Evolutionary conservation across 202 grass and related monocot genomes (phyloP).

Genomic region (Digitaria exilis): DNA sequence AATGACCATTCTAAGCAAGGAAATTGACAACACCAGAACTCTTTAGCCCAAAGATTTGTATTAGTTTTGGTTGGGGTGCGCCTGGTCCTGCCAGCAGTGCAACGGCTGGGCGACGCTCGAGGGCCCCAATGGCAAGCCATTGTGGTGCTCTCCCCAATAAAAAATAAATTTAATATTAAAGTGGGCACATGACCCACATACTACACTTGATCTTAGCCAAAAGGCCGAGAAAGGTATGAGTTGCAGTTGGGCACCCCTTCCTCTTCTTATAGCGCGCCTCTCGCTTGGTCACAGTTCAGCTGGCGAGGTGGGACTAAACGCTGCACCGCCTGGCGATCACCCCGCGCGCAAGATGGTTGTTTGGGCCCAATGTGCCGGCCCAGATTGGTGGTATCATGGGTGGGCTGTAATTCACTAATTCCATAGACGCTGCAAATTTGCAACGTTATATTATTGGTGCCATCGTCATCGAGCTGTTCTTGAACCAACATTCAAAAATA

Average conservation of each 20-base stretch:
- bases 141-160: no score
- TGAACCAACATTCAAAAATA: background rate
- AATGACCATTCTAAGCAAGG: no score
- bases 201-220: constrained; percentile 67
- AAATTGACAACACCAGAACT: no score
- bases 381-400: background rate
- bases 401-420: no score
- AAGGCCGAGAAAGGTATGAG: constrained; percentile 67
- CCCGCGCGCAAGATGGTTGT: background rate
- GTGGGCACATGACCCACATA: no score
- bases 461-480: background rate
- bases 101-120: background rate
- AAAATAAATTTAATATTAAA: no score
- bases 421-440: no score
- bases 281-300: background rate
- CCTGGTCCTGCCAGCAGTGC: background rate
- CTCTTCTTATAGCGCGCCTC: background rate
- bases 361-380: background rate
- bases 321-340: background rate
- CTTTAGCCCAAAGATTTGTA: no score
- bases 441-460: background rate
- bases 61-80: background rate
- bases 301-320: background rate
- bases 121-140: no score
- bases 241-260: background rate